phyloP scores from a whole-genome alignment of 1,139 yeast genomes.

The Hansenula anomala region DNA sequence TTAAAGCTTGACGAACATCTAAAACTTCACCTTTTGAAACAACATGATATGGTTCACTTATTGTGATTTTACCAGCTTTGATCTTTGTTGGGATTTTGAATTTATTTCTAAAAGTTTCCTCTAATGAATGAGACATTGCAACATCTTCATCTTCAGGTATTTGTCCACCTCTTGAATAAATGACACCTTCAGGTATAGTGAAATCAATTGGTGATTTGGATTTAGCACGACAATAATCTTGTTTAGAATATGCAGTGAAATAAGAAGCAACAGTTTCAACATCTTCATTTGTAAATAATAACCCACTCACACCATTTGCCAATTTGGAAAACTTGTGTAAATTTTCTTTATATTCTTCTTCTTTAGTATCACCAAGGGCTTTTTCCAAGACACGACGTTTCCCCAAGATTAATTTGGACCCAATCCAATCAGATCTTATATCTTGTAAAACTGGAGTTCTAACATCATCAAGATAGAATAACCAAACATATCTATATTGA shows the following conservation, averaged over 20 bases:
- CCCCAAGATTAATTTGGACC: conserved; percentile 84
- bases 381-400: conserved; percentile 90
- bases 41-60: conserved; percentile 73
- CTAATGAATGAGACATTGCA: conserved; percentile 94
- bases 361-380: conserved; percentile 82
- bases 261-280: conserved; percentile 83
- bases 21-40: conserved; percentile 76
- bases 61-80: conserved; percentile 78
- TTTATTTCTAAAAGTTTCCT: conserved; percentile 83
- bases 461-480: conserved; percentile 82
- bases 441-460: conserved; percentile 95
- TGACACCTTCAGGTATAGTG: conserved; percentile 81
- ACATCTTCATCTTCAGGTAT: conserved; percentile 87
- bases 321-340: conserved; percentile 60
- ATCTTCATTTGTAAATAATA: conserved; percentile 81
- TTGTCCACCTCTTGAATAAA: conserved; percentile 95
- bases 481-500: conserved; percentile 73
- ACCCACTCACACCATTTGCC: conserved; percentile 74
- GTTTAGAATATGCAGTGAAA: conserved; percentile 70
- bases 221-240: conserved; percentile 89
- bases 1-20: conserved; percentile 88
- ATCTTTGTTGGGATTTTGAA: conserved; percentile 89
- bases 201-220: conserved; percentile 78
- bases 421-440: conserved; percentile 87
- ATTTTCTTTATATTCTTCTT: conserved; percentile 87